phyloP scores from a whole-genome alignment of 2,329 filamentous ascomycete genomes.

The Xylariales sp. region DNA sequence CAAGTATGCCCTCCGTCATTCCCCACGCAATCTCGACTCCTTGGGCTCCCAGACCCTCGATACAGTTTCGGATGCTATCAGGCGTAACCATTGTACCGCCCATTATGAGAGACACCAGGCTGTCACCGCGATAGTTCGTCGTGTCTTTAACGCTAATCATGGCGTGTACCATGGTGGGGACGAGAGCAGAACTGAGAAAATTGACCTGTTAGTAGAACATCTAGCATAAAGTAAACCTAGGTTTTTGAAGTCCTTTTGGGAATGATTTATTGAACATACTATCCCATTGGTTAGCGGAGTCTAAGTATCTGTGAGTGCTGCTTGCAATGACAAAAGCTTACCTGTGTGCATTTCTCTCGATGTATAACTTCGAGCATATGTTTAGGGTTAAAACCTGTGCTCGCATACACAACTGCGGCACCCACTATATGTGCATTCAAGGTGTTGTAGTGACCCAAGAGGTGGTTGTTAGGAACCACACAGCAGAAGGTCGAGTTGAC shows the following conservation, averaged over 20 bases:
- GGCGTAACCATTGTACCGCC: conserved; percentile 2
- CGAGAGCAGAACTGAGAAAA: not conserved
- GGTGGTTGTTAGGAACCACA: conserved; percentile 5
- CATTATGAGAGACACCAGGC: conserved; percentile 2
- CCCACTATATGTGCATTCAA: not conserved
- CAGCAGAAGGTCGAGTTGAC: conserved; percentile 1
- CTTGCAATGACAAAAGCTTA: too few relatives aligned
- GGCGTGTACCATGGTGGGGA: conserved; percentile 3
- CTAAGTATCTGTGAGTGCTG: too few relatives aligned
- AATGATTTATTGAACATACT: too few relatives aligned
- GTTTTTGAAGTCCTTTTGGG: too few relatives aligned
- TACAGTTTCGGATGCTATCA: not conserved
- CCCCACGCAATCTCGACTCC: conserved; percentile 3
- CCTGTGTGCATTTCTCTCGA: conserved; percentile 2
- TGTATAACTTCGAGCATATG: conserved; percentile 2
- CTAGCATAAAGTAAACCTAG: too few relatives aligned
- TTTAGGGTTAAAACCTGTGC: too few relatives aligned
- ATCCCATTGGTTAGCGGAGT: too few relatives aligned
- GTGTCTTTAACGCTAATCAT: not conserved
- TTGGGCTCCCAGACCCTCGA: conserved; percentile 1
- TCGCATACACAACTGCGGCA: conserved; percentile 2
- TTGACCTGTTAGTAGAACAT: too few relatives aligned
- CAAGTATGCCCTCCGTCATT: conserved; percentile 5
- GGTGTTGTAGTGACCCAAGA: conserved; percentile 1
- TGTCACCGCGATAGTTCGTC: not conserved